Base-by-base conservation (phyloP, 768 basidiomycete species). In the Tephrocybe rancida region DNA sequence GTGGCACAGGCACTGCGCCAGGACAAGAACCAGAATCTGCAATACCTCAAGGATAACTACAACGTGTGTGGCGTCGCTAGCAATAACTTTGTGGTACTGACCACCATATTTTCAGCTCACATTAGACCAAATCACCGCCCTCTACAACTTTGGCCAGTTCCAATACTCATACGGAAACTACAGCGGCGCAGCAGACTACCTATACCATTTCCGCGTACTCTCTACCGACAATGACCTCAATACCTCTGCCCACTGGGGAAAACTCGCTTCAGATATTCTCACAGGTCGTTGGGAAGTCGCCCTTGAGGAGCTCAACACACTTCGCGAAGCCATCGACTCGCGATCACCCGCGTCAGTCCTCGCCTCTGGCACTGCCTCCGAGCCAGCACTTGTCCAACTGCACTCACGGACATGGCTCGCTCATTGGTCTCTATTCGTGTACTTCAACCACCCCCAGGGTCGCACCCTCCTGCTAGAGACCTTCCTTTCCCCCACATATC, bases 101-200 rank as follows among this genome's bases (percentile, higher is more conserved):
- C 24, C 19, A n/a, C 5, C 1, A 3, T 24, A 0, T 52, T 34
- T 61, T 0, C 70, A 98, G 96, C 85, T 99, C 53, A 94, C 90
- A 14, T 77, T 95, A 55, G 95, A 96, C 54, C 92, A 97, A 84
- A 97, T 98, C 67, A 91, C 87, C 38, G 91, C 92, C 1, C 78
- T 99, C 8, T 98, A 99, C 79, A 93, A 95, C 74, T 98, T 96
- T 73, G 97, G 97, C 49, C 90, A 98, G 67, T 98, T 95, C 77
- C 95, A 97, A 74, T 99, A 93, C 74, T 92, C 96, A n/a, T 92
- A 92, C 69, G 97, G 97, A 39, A 93, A 94, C 71, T 99, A 99
- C 78, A 88, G 87, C 63, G 92, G 92, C 44, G 95, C 97, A 14
- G 95, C 95, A 44, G 94, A 98, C 72, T 98, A 97, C 75, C 81